Percentiles rank a stretch among this genome's conserved stretches.
Conservation (phyloP, 176 grass and related monocot genomes). For the Rhynchospora pubera region DNA sequence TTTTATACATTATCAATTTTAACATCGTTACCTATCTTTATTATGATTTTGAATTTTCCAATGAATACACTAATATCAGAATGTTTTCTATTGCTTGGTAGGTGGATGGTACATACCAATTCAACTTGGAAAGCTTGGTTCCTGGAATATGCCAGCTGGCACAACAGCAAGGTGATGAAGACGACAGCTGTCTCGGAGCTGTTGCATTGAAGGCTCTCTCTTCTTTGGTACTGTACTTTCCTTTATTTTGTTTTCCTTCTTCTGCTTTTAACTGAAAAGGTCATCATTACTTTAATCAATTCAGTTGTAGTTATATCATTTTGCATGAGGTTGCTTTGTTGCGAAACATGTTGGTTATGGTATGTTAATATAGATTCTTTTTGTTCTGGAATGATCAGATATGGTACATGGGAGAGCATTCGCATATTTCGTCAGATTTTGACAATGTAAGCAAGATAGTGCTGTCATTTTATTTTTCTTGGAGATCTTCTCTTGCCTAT, state of each 20-base stretch:
- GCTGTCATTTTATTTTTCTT: conserved; percentile 4
- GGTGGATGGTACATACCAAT: conserved; percentile 96
- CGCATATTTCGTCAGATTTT: conserved; percentile 89
- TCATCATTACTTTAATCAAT: background rate
- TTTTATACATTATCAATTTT: background rate
- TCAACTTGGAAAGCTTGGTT: conserved; percentile 91
- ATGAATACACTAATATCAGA: background rate
- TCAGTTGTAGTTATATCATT: background rate
- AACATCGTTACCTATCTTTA: conserved; percentile 12
- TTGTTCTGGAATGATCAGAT: conserved; percentile 45
- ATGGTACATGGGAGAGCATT: conserved; percentile 99
- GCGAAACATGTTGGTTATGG: conserved; percentile 7
- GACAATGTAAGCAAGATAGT: conserved; percentile 76
- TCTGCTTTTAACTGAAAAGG: conserved; percentile 5
- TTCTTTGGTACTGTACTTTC: conserved; percentile 55
- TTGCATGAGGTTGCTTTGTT: conserved; percentile 15
- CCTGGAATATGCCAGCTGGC: conserved; percentile 80
- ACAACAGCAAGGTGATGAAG: conserved; percentile 81
- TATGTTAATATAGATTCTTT: conserved; percentile 27
- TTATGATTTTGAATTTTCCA: background rate
- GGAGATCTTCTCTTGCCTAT: background rate
- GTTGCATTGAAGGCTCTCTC: conserved; percentile 77
- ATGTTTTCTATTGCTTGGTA: conserved; percentile 23
- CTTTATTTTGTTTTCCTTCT: background rate
- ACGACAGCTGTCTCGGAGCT: conserved; percentile 38